Conservation (phyloP, 371 early-diverging fungal genomes). For the Mucor sp. region DNA sequence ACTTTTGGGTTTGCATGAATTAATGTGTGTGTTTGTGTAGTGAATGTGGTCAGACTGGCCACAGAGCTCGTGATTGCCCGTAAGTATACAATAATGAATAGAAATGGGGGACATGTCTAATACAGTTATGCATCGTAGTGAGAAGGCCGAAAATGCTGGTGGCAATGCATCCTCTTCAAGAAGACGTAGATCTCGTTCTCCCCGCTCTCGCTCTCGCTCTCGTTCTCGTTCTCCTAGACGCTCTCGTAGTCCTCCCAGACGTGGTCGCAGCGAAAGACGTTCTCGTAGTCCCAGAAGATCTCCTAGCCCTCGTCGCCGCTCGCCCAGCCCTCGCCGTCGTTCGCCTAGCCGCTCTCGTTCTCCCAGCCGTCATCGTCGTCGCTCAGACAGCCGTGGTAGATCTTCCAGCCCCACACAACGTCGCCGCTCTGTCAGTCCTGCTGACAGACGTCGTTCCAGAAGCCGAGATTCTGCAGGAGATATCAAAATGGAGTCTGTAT, state of each 20-base stretch:
- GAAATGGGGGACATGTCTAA: not conserved
- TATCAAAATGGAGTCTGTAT: slow-evolving; percentile 8
- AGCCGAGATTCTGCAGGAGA: slow-evolving; percentile 9
- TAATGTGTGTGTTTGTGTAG: slow-evolving; percentile 8
- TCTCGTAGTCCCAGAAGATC: slow-evolving; percentile 34
- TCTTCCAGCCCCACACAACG: slow-evolving; percentile 10
- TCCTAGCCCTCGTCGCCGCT: slow-evolving; percentile 25
- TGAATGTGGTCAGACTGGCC: slow-evolving; percentile 45
- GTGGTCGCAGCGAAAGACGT: slow-evolving; percentile 32
- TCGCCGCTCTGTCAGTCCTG: slow-evolving; percentile 8
- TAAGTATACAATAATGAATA: slow-evolving; percentile 20
- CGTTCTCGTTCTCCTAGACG: slow-evolving; percentile 31
- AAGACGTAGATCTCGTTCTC: slow-evolving; percentile 18
- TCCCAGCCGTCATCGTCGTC: slow-evolving; percentile 9
- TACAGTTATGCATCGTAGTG: not conserved
- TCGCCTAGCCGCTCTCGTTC: slow-evolving; percentile 17
- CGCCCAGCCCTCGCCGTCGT: slow-evolving; percentile 21
- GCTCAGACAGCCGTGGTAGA: slow-evolving; percentile 5
- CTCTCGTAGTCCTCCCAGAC: slow-evolving; percentile 40
- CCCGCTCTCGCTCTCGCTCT: slow-evolving; percentile 1
- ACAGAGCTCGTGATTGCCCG: slow-evolving; percentile 44
- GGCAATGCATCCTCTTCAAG: slow-evolving; percentile 11
- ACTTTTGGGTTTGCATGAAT: not conserved
- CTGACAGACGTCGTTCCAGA: slow-evolving; percentile 14
- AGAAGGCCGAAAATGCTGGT: slow-evolving; percentile 5